Conservation (phyloP, 192 early-diverging fungal genomes). For the Ramicandelaber brevisporus region DNA sequence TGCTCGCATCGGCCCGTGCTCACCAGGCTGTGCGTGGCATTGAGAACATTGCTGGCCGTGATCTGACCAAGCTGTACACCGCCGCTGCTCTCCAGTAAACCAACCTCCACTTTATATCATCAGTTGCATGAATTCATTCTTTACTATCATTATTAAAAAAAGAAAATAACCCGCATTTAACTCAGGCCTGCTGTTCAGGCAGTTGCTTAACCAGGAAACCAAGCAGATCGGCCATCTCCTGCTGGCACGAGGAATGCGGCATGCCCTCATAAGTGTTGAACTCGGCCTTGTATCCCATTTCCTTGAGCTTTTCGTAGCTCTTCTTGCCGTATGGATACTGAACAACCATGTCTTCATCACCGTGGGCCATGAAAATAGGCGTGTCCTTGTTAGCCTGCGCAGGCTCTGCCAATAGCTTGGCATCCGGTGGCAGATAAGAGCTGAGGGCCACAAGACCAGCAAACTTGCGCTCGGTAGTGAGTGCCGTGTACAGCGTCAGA, state of each 20-base stretch:
- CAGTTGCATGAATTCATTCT: no score
- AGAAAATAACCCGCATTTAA: no score
- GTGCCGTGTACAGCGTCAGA: slow-evolving; percentile 35
- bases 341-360: slow-evolving; percentile 48
- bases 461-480: slow-evolving; percentile 41
- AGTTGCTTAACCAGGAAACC: slow-evolving; percentile 28
- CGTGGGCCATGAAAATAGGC: slow-evolving; percentile 71
- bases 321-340: slow-evolving; percentile 41
- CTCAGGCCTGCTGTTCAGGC: slow-evolving; percentile 9
- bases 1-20: slow-evolving; percentile 76
- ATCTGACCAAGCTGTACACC: slow-evolving; percentile 76
- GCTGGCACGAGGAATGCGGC: slow-evolving; percentile 36
- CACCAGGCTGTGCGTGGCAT: slow-evolving; percentile 83
- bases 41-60: slow-evolving; percentile 79
- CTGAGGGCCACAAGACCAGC: slow-evolving; percentile 48
- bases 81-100: slow-evolving; percentile 54
- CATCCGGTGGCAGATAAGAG: slow-evolving; percentile 44
- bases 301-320: slow-evolving; percentile 29
- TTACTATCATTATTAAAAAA: no score
- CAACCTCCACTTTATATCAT: no score
- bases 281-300: slow-evolving; percentile 27
- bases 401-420: slow-evolving; percentile 12
- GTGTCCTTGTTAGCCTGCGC: slow-evolving; percentile 32
- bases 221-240: slow-evolving; percentile 46
- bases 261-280: slow-evolving; percentile 62